Conservation (phyloP, 2,329 filamentous ascomycete genomes). For the Stenocarpella maydis region DNA sequence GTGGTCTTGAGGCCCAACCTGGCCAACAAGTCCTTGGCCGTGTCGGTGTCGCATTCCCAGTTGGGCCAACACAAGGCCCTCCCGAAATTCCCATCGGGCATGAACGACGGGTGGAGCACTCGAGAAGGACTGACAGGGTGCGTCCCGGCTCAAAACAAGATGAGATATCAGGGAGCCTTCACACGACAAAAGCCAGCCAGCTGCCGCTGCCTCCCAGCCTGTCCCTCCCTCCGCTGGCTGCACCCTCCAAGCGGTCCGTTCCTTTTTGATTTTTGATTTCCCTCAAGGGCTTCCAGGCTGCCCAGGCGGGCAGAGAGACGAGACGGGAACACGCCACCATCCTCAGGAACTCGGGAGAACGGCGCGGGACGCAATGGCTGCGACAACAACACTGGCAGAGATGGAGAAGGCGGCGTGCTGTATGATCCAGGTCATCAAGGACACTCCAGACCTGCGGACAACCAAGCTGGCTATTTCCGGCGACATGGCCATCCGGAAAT, state of each 20-base stretch:
- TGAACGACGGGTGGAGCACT: slow-evolving; percentile 33
- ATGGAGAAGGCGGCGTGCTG: slow-evolving; percentile 34
- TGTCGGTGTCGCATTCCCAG: slow-evolving; percentile 32
- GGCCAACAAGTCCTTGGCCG: slow-evolving; percentile 30
- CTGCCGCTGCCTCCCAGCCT: neutral
- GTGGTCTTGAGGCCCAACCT: slow-evolving; percentile 27
- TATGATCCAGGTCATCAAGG: slow-evolving; percentile 35
- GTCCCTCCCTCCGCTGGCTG: neutral
- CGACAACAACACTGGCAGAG: slow-evolving; percentile 18
- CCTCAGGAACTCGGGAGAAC: neutral
- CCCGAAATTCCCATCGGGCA: slow-evolving; percentile 37
- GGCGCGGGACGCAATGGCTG: slow-evolving; percentile 31
- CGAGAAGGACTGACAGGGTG: slow-evolving; percentile 31
- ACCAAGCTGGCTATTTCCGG: slow-evolving; percentile 34
- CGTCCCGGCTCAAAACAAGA: slow-evolving; percentile 27
- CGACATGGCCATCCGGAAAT: slow-evolving; percentile 32
- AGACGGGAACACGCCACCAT: neutral
- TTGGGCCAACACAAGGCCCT: slow-evolving; percentile 31
- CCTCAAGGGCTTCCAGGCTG: slow-evolving; percentile 3
- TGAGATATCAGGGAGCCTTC: slow-evolving; percentile 30
- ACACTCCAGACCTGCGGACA: slow-evolving; percentile 33
- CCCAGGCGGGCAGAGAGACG: slow-evolving; percentile 17
- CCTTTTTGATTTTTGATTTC: neutral
- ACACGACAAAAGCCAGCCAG: slow-evolving; percentile 18
- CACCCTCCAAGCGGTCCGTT: neutral